Base-by-base conservation (phyloP, 73 alveolate species). In the Blepharisma stoltei region DNA sequence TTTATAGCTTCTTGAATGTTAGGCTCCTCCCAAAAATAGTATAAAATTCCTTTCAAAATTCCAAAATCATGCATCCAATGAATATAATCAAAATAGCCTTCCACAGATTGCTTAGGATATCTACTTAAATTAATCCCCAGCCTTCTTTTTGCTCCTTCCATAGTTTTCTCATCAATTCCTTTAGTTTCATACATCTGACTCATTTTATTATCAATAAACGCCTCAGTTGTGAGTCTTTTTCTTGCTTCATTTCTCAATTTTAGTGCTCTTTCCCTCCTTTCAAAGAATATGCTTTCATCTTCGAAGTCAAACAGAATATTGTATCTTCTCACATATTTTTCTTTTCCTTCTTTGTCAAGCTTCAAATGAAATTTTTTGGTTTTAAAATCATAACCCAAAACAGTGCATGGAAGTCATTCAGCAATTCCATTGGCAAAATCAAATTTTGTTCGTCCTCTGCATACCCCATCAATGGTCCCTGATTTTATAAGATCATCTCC, bases 251-350 rank as follows among this genome's bases (percentile, higher is more conserved):
- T 60, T 5, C 73, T 60, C 2, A 60, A 25, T 60, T 60, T 38
- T 2, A 60, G 2, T 14, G 73, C 73, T 60, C 23, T 60, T 5
- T 60, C 73, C 73, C 73, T 60, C 4, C 73, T 60, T 8, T n/a
- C 46, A 5, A 18, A 25, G 5, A 60, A 60, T 38, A 14, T 38
- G 23, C 5, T 38, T 5, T 60, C 73, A 60, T 60, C 73, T 47
- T 60, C 73, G 23, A 60, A 8, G 5, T 60, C 73, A 5, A 60
- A 60, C 2, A 60, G 37, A n/a, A 60, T 14, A 60, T 60, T 60
- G 23, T 60, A 60, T 38, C 73, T 60, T 38, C 73, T 60, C 0
- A 60, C 73, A 60, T 60, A 38, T 60, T 60, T 60, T 25, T 60
- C 73, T 9, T 8, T 25, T 9, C 73, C 73, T 2, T 60, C 23